Percentiles rank a stretch among this genome's conserved stretches.
phyloP scores from a whole-genome alignment of 768 basidiomycete species.

The Lactarius akahatsu region DNA sequence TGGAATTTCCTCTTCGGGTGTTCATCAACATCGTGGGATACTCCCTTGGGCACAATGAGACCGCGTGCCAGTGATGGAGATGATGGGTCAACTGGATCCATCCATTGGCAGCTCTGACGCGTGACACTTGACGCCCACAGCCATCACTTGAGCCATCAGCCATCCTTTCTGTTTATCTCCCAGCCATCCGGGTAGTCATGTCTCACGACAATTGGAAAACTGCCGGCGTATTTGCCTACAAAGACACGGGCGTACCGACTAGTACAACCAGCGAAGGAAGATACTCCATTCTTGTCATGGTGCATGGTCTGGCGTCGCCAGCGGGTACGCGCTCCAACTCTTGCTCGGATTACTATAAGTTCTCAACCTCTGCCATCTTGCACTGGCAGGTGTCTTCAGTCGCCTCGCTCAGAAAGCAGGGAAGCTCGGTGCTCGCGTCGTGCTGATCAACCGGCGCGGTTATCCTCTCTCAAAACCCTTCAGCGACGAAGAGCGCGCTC shows the following conservation, averaged over 20 bases:
- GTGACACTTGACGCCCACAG: not conserved
- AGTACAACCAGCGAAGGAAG: not conserved
- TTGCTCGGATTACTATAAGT: not conserved
- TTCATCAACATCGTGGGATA: too few species aligned
- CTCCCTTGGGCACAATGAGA: too few species aligned
- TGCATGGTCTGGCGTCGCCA: not conserved
- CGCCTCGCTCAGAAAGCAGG: not conserved
- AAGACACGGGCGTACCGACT: not conserved
- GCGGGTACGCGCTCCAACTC: not conserved
- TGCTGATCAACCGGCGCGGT: not conserved
- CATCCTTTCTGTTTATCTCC: not conserved
- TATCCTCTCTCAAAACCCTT: conserved; percentile 1
- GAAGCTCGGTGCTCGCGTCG: not conserved
- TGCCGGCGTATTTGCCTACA: not conserved
- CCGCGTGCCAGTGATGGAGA: too few species aligned
- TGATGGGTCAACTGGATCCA: too few species aligned
- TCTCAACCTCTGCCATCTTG: not conserved
- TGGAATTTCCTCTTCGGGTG: too few species aligned
- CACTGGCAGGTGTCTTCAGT: not conserved
- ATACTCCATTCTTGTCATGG: not conserved
- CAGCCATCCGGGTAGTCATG: too few species aligned
- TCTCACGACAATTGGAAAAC: not conserved
- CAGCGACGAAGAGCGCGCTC: not conserved
- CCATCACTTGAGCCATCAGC: too few species aligned
- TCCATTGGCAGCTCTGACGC: too few species aligned